A percentile compares a stretch with the other conserved stretches of the same genome.
Conservation (phyloP, 2,329 filamentous ascomycete genomes). For the Cercospora citrullina region DNA sequence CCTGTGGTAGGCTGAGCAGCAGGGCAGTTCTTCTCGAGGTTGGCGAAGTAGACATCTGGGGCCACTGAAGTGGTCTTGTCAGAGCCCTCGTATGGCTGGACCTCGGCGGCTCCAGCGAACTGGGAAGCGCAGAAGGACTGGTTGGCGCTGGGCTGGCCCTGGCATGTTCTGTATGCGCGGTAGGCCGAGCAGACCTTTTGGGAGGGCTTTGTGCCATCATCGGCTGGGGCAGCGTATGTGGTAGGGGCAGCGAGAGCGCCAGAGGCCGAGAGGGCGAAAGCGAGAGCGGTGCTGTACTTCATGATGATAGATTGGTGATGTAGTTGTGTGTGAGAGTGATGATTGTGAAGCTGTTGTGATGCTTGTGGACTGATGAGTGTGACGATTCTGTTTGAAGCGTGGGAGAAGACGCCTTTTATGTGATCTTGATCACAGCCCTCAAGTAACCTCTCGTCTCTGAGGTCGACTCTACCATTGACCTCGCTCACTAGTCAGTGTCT, state of each 20-base stretch:
- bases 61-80: background rate
- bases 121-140: background rate
- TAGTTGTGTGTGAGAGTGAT: background rate
- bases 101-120: background rate
- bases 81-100: background rate
- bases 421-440: background rate
- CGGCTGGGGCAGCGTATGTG: background rate
- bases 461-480: background rate
- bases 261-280: conserved; percentile 17
- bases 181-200: background rate
- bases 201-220: conserved; percentile 3
- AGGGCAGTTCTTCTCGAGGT: background rate
- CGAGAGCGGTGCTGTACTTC: conserved; percentile 22
- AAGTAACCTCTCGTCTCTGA: background rate
- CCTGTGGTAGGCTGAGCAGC: background rate
- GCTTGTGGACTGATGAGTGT: background rate
- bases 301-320: conserved; percentile 12
- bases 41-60: background rate
- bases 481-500: background rate
- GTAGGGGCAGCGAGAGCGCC: conserved; percentile 19
- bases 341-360: background rate
- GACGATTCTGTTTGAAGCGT: background rate
- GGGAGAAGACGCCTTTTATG: background rate
- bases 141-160: background rate
- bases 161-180: background rate